Evolutionary conservation across 2,329 filamentous ascomycete species (phyloP).

Genomic region (Escovopsis weberi): DNA sequence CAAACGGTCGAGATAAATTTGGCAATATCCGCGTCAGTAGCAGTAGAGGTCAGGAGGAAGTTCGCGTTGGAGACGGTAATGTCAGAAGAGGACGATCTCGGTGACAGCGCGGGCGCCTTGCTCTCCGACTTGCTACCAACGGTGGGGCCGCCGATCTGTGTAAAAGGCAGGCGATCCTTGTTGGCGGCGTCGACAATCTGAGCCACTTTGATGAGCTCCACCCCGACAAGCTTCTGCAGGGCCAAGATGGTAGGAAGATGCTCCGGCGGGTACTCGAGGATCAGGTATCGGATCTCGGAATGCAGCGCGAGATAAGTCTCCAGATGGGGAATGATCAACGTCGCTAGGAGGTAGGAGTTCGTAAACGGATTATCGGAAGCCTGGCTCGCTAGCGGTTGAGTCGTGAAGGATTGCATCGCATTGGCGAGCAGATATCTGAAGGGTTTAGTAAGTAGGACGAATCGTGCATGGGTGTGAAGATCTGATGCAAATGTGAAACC

Average conservation of each 20-base stretch:
- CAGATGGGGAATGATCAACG: conserved; percentile 43
- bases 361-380: conserved; percentile 39
- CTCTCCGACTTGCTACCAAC: conserved; percentile 14
- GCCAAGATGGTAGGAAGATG: conserved; percentile 43
- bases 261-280: conserved; percentile 43
- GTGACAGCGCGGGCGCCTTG: conserved; percentile 10
- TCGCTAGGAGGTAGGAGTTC: conserved; percentile 39
- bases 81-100: conserved; percentile 13
- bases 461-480: not conserved
- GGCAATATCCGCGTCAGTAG: conserved; percentile 37
- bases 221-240: conserved; percentile 41
- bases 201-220: conserved; percentile 42
- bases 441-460: conserved; percentile 3
- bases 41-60: conserved; percentile 40
- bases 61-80: conserved; percentile 36
- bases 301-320: conserved; percentile 44
- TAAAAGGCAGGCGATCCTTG: conserved; percentile 23
- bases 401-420: conserved; percentile 43
- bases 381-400: conserved; percentile 34
- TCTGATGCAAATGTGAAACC: conserved; percentile 6
- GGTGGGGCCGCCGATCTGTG: conserved; percentile 22
- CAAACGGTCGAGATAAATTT: conserved; percentile 39
- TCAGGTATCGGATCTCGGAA: conserved; percentile 36
- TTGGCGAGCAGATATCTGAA: conserved; percentile 44
- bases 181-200: conserved; percentile 36